Conservation (phyloP, 2,329 filamentous ascomycete species). For the Trichoderma endophyticum region DNA sequence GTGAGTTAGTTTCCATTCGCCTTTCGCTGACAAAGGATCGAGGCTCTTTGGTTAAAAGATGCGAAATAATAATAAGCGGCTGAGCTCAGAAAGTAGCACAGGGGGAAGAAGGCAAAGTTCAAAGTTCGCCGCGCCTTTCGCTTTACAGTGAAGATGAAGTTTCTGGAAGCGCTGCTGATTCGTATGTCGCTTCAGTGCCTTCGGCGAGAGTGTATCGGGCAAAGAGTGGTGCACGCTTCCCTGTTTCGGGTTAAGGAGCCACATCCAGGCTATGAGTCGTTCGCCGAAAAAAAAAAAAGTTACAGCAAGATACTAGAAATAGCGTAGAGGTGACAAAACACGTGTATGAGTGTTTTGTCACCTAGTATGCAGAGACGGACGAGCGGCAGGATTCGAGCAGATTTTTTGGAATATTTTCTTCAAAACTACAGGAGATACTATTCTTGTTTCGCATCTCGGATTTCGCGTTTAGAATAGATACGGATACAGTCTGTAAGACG, state of each 20-base stretch:
- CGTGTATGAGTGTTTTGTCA: not conserved
- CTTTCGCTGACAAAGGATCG: not conserved
- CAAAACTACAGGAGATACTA: no score
- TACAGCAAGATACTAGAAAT: not conserved
- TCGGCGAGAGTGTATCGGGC: not conserved
- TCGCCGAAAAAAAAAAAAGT: not conserved
- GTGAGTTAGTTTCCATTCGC: not conserved
- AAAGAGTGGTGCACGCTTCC: not conserved
- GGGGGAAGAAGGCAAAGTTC: not conserved
- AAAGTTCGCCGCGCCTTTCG: no score
- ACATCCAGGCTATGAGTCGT: not conserved
- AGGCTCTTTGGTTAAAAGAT: not conserved
- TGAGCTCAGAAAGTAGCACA: not conserved
- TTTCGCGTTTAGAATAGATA: not conserved
- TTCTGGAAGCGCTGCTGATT: not conserved
- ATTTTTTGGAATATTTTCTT: not conserved
- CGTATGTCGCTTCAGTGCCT: not conserved
- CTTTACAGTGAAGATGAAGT: no score
- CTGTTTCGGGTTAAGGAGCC: not conserved
- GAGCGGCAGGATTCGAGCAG: not conserved
- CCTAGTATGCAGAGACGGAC: not conserved
- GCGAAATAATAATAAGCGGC: not conserved
- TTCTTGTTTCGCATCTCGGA: not conserved
- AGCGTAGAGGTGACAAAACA: not conserved
- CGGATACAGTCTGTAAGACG: not conserved